A percentile compares a stretch with the other conserved stretches of the same genome.
Conservation (phyloP, 176 grass and related monocot genomes). For the Juncus inflexus region DNA sequence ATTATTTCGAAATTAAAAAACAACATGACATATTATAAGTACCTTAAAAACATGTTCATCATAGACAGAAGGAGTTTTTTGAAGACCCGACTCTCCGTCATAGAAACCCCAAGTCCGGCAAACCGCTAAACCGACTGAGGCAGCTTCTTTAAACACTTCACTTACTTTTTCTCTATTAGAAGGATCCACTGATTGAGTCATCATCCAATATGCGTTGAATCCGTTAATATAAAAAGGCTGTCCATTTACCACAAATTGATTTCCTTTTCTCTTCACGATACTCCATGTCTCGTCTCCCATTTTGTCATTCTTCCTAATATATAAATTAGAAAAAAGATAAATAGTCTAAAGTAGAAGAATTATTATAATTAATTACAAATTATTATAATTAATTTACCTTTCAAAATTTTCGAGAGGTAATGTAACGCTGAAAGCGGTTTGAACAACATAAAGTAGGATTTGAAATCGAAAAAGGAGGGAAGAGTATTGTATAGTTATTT, state of each 20-base stretch:
- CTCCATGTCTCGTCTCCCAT: constrained; percentile 30
- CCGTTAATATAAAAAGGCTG: constrained; percentile 66
- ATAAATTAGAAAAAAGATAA: not conserved
- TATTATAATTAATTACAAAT: constrained; percentile 5
- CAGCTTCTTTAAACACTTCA: constrained; percentile 56
- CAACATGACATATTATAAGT: not conserved
- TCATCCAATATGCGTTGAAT: constrained; percentile 78
- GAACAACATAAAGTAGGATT: not conserved
- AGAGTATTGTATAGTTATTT: too few relatives aligned
- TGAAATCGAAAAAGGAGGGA: not conserved
- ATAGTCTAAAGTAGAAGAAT: not conserved
- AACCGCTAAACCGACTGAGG: constrained; percentile 44
- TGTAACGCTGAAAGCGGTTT: not conserved
- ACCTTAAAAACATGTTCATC: constrained; percentile 78
- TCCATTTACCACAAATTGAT: constrained; percentile 41
- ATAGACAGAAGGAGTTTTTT: constrained; percentile 55
- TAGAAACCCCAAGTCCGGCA: constrained; percentile 73
- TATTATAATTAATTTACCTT: constrained; percentile 23
- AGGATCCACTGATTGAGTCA: constrained; percentile 51
- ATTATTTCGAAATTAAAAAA: not conserved
- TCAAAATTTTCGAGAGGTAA: not conserved
- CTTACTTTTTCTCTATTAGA: constrained; percentile 54
- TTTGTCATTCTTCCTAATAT: constrained; percentile 1
- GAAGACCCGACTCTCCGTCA: constrained; percentile 64
- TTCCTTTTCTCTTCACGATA: constrained; percentile 44